These are phyloP conservation scores for Lachnum nothofagi DNA, from an alignment of 2,329 filamentous ascomycete species.

Conservation along the genomic window DNA sequence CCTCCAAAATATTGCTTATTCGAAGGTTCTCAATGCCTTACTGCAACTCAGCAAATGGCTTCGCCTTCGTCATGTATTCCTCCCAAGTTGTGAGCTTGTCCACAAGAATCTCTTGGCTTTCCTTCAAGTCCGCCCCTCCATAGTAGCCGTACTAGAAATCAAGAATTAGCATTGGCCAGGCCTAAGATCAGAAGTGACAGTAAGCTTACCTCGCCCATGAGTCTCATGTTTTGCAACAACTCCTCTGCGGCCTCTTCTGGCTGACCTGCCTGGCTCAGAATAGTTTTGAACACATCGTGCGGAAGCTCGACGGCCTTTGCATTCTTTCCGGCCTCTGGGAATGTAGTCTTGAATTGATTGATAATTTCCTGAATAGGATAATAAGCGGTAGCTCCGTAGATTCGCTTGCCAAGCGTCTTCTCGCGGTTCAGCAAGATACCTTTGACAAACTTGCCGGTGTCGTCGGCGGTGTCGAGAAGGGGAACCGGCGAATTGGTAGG, in stretches of 20 bases:
- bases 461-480: conserved; percentile 32
- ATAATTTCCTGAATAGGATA: conserved; percentile 38
- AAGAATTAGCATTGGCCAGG: background rate
- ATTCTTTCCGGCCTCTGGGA: conserved; percentile 37
- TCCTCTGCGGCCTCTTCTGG: conserved; percentile 43
- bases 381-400: conserved; percentile 41
- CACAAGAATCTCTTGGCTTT: conserved; percentile 35
- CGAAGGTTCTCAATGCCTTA: conserved; percentile 18
- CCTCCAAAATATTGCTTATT: no score
- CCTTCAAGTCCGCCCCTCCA: conserved; percentile 39
- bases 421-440: conserved; percentile 32
- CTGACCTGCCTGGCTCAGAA: conserved; percentile 33
- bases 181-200: background rate
- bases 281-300: conserved; percentile 39
- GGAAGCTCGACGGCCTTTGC: conserved; percentile 36
- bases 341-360: conserved; percentile 37
- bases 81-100: conserved; percentile 41
- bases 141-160: conserved; percentile 44
- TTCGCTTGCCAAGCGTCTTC: conserved; percentile 38
- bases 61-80: conserved; percentile 35
- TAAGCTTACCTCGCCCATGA: conserved; percentile 38
- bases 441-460: conserved; percentile 35
- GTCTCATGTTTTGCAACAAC: conserved; percentile 48
- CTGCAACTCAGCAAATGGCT: conserved; percentile 36
- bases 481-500: conserved; percentile 32